Conservation (phyloP, 1,284 basidiomycete genomes). For the Ganoderma sinense region DNA sequence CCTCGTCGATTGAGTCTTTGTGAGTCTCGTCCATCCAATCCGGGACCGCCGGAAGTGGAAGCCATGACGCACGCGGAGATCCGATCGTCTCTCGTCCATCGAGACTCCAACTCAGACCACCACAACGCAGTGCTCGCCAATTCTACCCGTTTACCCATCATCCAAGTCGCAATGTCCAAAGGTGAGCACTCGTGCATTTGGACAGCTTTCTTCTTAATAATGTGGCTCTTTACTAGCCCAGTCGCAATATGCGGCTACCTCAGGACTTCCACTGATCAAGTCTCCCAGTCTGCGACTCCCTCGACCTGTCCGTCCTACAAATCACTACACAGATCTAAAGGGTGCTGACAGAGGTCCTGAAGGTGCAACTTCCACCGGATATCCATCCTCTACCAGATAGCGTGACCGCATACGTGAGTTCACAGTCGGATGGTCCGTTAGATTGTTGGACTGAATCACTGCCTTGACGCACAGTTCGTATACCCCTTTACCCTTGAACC, state of each 20-base stretch:
- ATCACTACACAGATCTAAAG: background rate
- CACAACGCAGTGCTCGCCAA: no score
- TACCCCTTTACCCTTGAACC: conserved; percentile 93
- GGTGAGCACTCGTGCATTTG: background rate
- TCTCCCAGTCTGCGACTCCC: conserved; percentile 91
- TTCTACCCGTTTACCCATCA: background rate
- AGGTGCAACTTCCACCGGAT: conserved; percentile 88
- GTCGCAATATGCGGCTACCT: conserved; percentile 76
- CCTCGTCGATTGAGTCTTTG: conserved; percentile 1
- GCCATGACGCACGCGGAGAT: conserved; percentile 18
- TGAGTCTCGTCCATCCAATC: conserved; percentile 1
- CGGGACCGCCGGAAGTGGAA: conserved; percentile 1
- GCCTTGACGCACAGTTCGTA: conserved; percentile 70
- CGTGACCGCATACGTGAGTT: conserved; percentile 84
- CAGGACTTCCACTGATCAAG: conserved; percentile 86
- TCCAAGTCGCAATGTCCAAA: background rate
- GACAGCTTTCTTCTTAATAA: background rate
- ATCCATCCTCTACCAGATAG: conserved; percentile 93
- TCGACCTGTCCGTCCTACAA: conserved; percentile 61
- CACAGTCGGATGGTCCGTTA: background rate
- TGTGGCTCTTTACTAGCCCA: conserved; percentile 26
- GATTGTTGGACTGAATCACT: background rate
- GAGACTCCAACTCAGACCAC: no score
- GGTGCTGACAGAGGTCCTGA: background rate
- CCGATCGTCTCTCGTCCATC: conserved; percentile 12